phyloP scores from a whole-genome alignment of 2,329 filamentous ascomycete genomes.

The Botrytis byssoidea region DNA sequence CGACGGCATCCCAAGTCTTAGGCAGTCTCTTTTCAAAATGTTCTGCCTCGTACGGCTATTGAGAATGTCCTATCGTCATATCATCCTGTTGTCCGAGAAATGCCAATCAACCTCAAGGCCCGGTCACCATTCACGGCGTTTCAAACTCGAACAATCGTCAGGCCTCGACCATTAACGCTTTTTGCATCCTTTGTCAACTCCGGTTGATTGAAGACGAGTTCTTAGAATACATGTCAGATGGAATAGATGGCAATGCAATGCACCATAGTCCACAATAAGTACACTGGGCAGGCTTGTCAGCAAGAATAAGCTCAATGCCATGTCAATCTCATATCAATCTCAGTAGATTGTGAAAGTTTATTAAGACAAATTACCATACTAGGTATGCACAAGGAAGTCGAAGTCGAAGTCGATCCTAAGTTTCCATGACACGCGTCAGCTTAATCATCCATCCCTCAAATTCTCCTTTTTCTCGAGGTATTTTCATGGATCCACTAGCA shows the following conservation, averaged over 20 bases:
- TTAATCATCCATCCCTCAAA: not conserved
- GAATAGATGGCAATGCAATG: not conserved
- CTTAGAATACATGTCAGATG: not conserved
- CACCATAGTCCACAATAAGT: not conserved
- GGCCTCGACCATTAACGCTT: not conserved
- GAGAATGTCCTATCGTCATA: not conserved
- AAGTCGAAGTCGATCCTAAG: not conserved
- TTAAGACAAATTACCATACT: not conserved
- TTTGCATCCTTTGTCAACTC: not conserved
- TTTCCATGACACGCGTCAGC: not conserved
- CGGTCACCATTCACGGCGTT: not conserved
- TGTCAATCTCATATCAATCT: not conserved
- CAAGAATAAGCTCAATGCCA: not conserved
- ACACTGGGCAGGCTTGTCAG: too few relatives aligned
- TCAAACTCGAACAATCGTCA: not conserved
- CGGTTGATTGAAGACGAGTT: not conserved
- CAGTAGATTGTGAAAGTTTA: not conserved
- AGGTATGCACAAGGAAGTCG: constrained; percentile 1
- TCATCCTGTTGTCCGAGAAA: not conserved
- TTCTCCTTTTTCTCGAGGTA: not conserved
- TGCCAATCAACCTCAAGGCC: not conserved
- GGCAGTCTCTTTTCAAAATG: not conserved
- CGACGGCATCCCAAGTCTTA: not conserved
- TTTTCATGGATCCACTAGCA: not conserved
- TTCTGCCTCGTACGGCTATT: not conserved